Evolutionary conservation across 1,139 yeast species (phyloP), one percentile per base, ranked within the genome.

Genomic region (Yamadazyma sp.): DNA sequence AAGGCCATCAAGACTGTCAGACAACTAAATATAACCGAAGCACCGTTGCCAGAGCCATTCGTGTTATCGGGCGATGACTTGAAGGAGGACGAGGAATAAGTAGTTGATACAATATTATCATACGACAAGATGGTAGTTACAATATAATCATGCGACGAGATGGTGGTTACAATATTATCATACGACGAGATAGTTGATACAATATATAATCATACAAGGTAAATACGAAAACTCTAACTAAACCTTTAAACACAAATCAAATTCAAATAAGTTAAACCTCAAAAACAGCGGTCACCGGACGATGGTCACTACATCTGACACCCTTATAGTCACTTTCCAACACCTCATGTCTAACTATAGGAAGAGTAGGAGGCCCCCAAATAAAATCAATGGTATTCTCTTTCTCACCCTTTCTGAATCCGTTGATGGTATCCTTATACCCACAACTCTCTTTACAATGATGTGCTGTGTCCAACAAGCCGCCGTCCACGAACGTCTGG

Each of bases 31-130:
- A 74, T 80, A 44, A 83, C 81, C 22, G 95, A 88, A 52, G 97
- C 97, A 0, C 96, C 97, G 35, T 54, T 89, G 36, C 97, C 97
- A 24, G 83, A 84, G 50, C 94, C 97, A 38, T 92, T 92, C 57
- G 72, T 71, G 10, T 79, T 81, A 52, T 65, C 68, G 46, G 78
- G 73, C n/a, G 77, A 69, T 35, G 80, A 76, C 46, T 64, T 70
- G 48, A 61, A 65, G 42, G 65, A 65, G 41, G 71, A 65, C 27
- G 31, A 40, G 18, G 42, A 25, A 31, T 36, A 32, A 31, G 14
- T 27, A 22, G 25, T n/a, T 12, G 21, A 15, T 28, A 10, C 21
- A 22, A 17, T 16, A 29, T n/a, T n/a, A n/a, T n/a, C n/a, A n/a
- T n/a, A n/a, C n/a, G n/a, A n/a, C n/a, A n/a, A n/a, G n/a, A n/a